Evolutionary conservation across 768 basidiomycete species (phyloP).

Genomic region (Russula olivacea): DNA sequence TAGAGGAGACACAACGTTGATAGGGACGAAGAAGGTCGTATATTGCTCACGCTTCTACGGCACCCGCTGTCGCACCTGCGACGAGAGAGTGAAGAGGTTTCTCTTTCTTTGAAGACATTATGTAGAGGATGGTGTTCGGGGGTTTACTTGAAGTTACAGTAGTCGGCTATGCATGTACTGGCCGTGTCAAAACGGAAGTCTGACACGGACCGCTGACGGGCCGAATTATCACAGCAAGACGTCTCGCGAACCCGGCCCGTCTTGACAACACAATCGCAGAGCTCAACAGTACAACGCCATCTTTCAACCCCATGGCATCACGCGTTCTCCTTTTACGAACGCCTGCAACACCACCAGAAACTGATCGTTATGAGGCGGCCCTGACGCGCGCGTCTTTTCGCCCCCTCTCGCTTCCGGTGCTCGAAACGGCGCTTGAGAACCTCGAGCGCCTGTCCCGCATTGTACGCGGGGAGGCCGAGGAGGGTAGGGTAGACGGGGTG

Average conservation of each 20-base stretch:
- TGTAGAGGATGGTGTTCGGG: background rate
- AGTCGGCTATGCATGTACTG: background rate
- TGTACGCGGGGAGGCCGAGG: constrained; percentile 32
- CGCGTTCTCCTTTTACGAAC: constrained; percentile 42
- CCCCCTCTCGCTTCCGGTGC: constrained; percentile 59
- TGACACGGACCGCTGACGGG: background rate
- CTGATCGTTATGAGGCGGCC: constrained; percentile 55
- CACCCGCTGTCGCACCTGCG: constrained; percentile 90
- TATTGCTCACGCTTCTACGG: constrained; percentile 75
- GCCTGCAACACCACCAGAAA: constrained; percentile 30
- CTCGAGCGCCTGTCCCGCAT: constrained; percentile 37
- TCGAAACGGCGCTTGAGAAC: constrained; percentile 60
- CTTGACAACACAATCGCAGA: too few species aligned
- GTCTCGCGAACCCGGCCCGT: too few species aligned
- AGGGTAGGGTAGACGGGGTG: constrained; percentile 45
- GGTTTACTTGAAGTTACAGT: background rate
- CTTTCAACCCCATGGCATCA: constrained; percentile 10
- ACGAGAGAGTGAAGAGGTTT: constrained; percentile 81
- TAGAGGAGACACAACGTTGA: constrained; percentile 22
- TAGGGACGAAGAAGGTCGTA: background rate
- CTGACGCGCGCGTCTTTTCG: constrained; percentile 46
- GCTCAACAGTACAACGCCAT: too few species aligned
- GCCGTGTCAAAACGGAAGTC: too few species aligned
- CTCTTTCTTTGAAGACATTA: constrained; percentile 57
- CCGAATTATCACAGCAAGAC: background rate